phyloP scores from a whole-genome alignment of 306 rosid genomes.

The Castanopsis chinensis region DNA sequence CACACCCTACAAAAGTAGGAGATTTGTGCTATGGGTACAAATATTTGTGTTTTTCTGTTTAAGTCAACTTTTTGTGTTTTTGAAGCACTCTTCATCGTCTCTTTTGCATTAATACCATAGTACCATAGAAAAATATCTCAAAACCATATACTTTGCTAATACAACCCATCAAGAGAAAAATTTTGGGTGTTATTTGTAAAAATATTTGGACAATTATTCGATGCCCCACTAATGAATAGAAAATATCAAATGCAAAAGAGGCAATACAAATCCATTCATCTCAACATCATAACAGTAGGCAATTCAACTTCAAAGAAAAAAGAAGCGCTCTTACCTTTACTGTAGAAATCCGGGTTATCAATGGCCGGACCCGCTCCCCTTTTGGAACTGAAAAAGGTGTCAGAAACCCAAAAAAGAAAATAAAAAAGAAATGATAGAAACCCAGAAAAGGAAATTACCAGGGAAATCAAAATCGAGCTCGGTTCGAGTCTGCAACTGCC shows the following conservation, averaged over 20 bases:
- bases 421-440: not conserved
- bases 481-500: slow-evolving; percentile 62
- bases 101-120: not conserved
- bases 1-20: too few species aligned
- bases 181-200: not conserved
- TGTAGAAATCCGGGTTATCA: not conserved
- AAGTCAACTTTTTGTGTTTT: not conserved
- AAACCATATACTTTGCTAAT: not conserved
- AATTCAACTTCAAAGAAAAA: not conserved
- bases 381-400: not conserved
- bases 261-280: not conserved
- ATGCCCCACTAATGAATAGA: not conserved
- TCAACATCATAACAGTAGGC: not conserved
- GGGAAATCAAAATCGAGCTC: slow-evolving; percentile 15
- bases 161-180: not conserved
- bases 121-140: not conserved
- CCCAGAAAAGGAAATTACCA: slow-evolving; percentile 14
- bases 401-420: not conserved
- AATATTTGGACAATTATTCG: not conserved
- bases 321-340: not conserved
- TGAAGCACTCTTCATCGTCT: not conserved
- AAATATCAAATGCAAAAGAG: not conserved
- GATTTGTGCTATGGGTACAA: too few species aligned
- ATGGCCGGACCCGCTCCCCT: not conserved
- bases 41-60: too few species aligned